Conservation (phyloP, 371 early-diverging fungal genomes). For the Rhizopus sp. region DNA sequence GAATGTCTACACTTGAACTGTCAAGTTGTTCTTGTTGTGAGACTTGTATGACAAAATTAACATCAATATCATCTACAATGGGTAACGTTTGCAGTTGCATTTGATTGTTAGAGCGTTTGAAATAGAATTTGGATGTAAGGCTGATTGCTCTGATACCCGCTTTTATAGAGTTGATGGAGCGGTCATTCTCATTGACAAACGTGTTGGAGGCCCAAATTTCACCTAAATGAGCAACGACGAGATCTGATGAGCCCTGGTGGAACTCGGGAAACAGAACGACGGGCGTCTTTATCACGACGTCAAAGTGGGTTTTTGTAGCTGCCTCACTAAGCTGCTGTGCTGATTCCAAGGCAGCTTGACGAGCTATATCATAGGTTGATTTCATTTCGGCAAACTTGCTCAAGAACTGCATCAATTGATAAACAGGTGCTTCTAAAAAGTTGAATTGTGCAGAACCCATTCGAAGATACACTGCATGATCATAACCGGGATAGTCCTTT, state of each 20-base stretch:
- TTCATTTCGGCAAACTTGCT: slow-evolving; percentile 90
- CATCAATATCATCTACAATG: slow-evolving; percentile 85
- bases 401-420: slow-evolving; percentile 60
- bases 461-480: slow-evolving; percentile 74
- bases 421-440: slow-evolving; percentile 66
- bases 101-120: slow-evolving; percentile 24
- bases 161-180: slow-evolving; percentile 60
- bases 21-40: slow-evolving; percentile 21
- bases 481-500: slow-evolving; percentile 80
- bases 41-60: slow-evolving; percentile 64
- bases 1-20: slow-evolving; percentile 52
- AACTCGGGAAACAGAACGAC: slow-evolving; percentile 85
- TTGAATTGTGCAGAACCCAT: slow-evolving; percentile 82
- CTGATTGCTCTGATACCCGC: slow-evolving; percentile 72
- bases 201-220: slow-evolving; percentile 81
- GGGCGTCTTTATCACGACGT: slow-evolving; percentile 86
- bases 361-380: slow-evolving; percentile 82
- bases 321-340: slow-evolving; percentile 69
- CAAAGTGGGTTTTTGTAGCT: slow-evolving; percentile 79
- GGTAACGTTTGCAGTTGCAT: slow-evolving; percentile 62
- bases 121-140: slow-evolving; percentile 59
- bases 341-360: slow-evolving; percentile 82
- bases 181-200: slow-evolving; percentile 52
- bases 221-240: slow-evolving; percentile 84
- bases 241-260: slow-evolving; percentile 47